Evolutionary conservation across 1,284 basidiomycete genomes (phyloP).

Genomic region (Puccinia coronata): DNA sequence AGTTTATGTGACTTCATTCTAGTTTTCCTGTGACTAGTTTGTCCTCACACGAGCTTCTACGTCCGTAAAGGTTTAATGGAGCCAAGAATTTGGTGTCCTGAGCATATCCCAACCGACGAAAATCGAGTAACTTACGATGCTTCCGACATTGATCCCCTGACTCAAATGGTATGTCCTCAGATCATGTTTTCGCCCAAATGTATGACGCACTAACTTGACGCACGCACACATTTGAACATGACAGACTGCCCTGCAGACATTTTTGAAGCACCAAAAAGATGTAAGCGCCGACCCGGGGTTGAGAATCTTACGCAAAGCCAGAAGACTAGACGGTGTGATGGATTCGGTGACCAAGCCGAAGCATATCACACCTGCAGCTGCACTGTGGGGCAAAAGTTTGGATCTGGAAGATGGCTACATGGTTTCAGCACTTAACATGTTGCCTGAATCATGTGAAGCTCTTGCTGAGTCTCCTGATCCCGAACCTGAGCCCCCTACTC

Average conservation of each 20-base stretch:
- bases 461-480: neutral
- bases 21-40: neutral
- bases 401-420: slow-evolving; percentile 49
- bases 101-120: slow-evolving; percentile 20
- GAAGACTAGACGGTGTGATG: slow-evolving; percentile 45
- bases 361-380: neutral
- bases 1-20: neutral
- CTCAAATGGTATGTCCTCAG: slow-evolving; percentile 28
- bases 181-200: neutral
- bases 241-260: slow-evolving; percentile 46
- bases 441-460: slow-evolving; percentile 21
- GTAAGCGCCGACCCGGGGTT: slow-evolving; percentile 34
- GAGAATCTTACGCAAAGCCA: slow-evolving; percentile 42
- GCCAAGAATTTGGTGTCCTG: slow-evolving; percentile 48
- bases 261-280: slow-evolving; percentile 35
- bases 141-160: slow-evolving; percentile 31
- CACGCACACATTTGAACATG: slow-evolving; percentile 10
- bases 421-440: slow-evolving; percentile 36
- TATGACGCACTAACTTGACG: neutral
- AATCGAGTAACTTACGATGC: slow-evolving; percentile 27
- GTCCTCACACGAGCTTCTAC: neutral
- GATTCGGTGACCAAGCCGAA: slow-evolving; percentile 37
- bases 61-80: slow-evolving; percentile 32
- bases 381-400: slow-evolving; percentile 17
- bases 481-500: neutral